Evolutionary conservation across 805 yeast species (phyloP).

Genomic region (Candida orba): DNA sequence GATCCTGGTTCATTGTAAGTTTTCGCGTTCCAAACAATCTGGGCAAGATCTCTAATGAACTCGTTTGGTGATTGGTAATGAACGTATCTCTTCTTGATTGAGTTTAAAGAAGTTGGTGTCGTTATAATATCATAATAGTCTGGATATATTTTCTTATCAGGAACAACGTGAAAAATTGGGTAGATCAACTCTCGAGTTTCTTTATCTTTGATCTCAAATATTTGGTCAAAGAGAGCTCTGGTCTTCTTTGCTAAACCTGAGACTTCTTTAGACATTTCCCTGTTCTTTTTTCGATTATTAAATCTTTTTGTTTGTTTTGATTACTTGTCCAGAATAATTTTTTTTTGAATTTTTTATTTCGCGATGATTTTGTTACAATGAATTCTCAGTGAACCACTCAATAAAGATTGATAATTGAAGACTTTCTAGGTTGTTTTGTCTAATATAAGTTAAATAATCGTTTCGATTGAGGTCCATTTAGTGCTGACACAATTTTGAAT

Average conservation of each 20-base stretch:
- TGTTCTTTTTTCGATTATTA: background rate
- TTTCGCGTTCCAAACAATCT: slow-evolving; percentile 86
- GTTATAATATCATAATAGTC: slow-evolving; percentile 77
- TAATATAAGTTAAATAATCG: too few relatives aligned
- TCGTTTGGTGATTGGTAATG: slow-evolving; percentile 56
- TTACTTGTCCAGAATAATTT: background rate
- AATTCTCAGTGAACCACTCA: too few relatives aligned
- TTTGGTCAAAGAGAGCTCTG: slow-evolving; percentile 28
- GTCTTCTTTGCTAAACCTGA: slow-evolving; percentile 18
- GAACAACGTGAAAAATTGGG: slow-evolving; percentile 63
- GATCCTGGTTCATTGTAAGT: slow-evolving; percentile 71
- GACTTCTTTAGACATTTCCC: slow-evolving; percentile 13
- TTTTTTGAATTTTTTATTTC: background rate
- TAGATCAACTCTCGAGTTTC: slow-evolving; percentile 35
- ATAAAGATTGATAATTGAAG: too few relatives aligned
- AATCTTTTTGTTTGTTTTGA: background rate
- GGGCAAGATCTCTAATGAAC: slow-evolving; percentile 71
- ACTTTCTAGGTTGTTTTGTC: too few relatives aligned
- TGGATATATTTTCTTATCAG: slow-evolving; percentile 56
- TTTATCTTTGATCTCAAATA: slow-evolving; percentile 33
- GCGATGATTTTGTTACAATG: too few relatives aligned
- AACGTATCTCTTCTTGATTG: slow-evolving; percentile 53
- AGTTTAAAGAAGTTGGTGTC: slow-evolving; percentile 76
- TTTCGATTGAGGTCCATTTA: too few relatives aligned
- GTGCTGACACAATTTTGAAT: too few relatives aligned